Percentiles rank a stretch among this genome's conserved stretches.
These are phyloP conservation scores for Hymenoscyphus scutula DNA, from an alignment of 2,329 filamentous ascomycete genomes.

Conservation along the genomic window DNA sequence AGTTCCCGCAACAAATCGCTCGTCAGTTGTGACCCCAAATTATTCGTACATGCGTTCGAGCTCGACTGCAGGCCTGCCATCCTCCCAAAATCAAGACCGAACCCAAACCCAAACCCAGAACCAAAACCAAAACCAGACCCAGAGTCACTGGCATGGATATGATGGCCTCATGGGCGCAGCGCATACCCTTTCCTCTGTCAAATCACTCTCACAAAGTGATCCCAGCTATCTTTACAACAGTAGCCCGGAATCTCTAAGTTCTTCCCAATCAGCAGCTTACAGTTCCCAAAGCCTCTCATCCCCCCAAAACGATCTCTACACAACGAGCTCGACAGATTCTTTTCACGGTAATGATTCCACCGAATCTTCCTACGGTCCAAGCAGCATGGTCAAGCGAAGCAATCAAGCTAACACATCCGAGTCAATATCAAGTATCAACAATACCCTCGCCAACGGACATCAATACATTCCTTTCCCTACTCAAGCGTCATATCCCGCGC, in stretches of 20 bases:
- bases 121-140: neutral
- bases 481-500: conserved; percentile 12
- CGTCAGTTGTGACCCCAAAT: conserved; percentile 10
- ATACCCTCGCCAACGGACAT: conserved; percentile 22
- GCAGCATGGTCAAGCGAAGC: conserved; percentile 20
- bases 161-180: conserved; percentile 12
- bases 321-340: conserved; percentile 15
- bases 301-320: conserved; percentile 22
- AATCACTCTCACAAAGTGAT: neutral
- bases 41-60: conserved; percentile 1
- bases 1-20: conserved; percentile 23
- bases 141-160: neutral
- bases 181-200: conserved; percentile 4
- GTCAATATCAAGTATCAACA: conserved; percentile 9
- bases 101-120: neutral
- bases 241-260: conserved; percentile 30
- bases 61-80: conserved; percentile 3
- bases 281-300: conserved; percentile 18
- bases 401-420: conserved; percentile 12
- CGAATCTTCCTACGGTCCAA: conserved; percentile 24
- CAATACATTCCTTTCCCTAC: conserved; percentile 20
- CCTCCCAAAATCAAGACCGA: neutral
- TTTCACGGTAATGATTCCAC: conserved; percentile 18
- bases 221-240: conserved; percentile 20
- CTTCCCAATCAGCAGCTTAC: conserved; percentile 22